Conservation (phyloP, 1,284 basidiomycete genomes). For the Leucoagaricus sp. region DNA sequence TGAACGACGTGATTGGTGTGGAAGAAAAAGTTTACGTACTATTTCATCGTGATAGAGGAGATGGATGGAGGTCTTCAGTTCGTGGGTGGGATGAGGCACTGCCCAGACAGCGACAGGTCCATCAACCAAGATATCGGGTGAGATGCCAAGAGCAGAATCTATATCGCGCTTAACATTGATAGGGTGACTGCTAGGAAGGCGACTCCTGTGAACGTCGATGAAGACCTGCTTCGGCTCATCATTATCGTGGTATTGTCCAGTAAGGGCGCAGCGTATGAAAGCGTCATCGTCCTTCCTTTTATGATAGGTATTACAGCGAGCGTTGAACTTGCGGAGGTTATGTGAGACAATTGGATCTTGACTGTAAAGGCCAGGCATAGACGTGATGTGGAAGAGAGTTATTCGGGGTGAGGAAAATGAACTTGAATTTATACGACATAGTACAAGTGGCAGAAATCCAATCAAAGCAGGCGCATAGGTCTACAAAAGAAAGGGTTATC, state of each 20-base stretch:
- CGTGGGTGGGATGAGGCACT: conserved; percentile 5
- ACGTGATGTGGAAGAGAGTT: no score
- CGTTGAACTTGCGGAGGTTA: background rate
- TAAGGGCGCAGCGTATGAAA: background rate
- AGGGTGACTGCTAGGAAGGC: background rate
- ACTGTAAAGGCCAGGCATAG: no score
- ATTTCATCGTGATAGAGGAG: conserved; percentile 9
- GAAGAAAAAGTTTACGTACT: conserved; percentile 13
- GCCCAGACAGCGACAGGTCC: conserved; percentile 12
- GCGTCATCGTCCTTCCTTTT: no score
- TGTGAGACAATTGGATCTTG: background rate
- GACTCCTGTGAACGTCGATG: conserved; percentile 19
- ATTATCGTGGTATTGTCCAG: background rate
- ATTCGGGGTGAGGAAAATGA: no score
- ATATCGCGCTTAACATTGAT: conserved; percentile 6
- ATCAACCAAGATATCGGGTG: conserved; percentile 1
- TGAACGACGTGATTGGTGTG: conserved; percentile 20
- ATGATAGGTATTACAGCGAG: no score
- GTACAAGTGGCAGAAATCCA: no score
- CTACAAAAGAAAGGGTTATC: no score
- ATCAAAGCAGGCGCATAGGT: no score
- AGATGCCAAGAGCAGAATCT: conserved; percentile 19
- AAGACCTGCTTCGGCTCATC: conserved; percentile 12
- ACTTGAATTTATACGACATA: no score
- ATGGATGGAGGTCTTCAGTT: conserved; percentile 14